These are phyloP conservation scores for Exophiala xenobiotica DNA, from an alignment of 2,329 filamentous ascomycete genomes.

Conservation along the genomic window DNA sequence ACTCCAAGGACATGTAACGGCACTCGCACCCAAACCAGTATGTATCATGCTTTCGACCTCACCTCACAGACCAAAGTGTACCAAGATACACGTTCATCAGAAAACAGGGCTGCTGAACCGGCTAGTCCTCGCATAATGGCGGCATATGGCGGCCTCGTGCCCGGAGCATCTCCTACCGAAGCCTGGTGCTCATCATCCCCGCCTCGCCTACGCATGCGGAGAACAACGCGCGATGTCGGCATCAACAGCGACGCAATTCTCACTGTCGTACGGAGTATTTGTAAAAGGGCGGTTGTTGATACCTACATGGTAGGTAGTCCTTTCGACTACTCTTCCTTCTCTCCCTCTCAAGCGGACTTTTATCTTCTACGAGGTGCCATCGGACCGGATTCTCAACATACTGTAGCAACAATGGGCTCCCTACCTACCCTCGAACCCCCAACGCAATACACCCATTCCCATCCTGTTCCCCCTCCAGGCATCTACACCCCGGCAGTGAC, in stretches of 20 bases:
- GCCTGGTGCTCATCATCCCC: neutral
- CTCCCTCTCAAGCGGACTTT: too few species aligned
- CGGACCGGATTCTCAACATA: too few species aligned
- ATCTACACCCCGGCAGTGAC: slow-evolving; percentile 57
- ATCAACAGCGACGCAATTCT: neutral
- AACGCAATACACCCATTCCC: slow-evolving; percentile 7
- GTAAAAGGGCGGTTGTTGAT: neutral
- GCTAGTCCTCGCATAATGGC: too few species aligned
- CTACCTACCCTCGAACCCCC: slow-evolving; percentile 5
- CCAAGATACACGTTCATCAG: too few species aligned
- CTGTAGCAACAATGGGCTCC: slow-evolving; percentile 20
- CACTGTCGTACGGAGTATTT: neutral
- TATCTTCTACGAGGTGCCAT: too few species aligned
- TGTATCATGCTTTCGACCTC: too few species aligned
- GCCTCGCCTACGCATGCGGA: neutral
- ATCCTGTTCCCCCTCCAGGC: slow-evolving; percentile 40
- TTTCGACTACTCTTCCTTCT: neutral
- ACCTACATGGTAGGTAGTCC: neutral
- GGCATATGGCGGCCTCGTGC: too few species aligned
- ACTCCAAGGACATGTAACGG: too few species aligned
- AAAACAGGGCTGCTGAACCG: too few species aligned
- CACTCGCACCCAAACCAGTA: too few species aligned
- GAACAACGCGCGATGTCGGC: neutral
- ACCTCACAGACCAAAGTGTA: too few species aligned
- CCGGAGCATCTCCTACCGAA: neutral